Base-by-base conservation (phyloP, 305 asterid genomes). In the Fraxinus sp. region DNA sequence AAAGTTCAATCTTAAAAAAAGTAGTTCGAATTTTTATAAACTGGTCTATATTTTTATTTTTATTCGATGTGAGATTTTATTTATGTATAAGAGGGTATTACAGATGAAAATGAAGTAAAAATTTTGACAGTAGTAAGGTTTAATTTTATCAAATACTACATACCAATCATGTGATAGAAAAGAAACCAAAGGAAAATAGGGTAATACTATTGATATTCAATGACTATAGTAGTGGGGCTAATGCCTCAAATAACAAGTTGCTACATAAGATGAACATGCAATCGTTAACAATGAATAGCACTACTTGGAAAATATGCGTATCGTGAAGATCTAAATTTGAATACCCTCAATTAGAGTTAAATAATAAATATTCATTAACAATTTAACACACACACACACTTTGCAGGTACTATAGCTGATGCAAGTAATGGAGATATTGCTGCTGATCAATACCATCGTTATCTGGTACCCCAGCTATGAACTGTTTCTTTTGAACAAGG, bases 351-450 rank as follows among this genome's bases (percentile, higher is more conserved):
- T 41, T 41, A 41, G 49, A 41, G 49, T 41, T 41, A 9, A 8
- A 41, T 41, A 41, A 44, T 13, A 44, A 11, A 44, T 44, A 44
- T 2, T 11, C 52, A 44, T 44, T 44, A 41, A 7, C 9, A 41
- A n/a, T n/a, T n/a, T n/a, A n/a, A 35, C 8, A 37, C 10, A 39
- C 46, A 7, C 14, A 13, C 18, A 35, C 81, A 28, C 57, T 62
- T 8, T 80, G 80, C 85, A 88, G 91, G 89, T 72, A 84, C n/a
- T 24, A 32, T 87, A 9, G 22, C 26, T 59, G 88, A 88, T 70
- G 89, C 90, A 84, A 87, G 82, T 86, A 88, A 85, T 78, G 95
- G 91, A 79, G 90, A 89, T 81, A 78, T 86, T 75, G 88, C 90
- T 52, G 86, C 78, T 55, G 93, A 91, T 88, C 83, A 85, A 68